phyloP scores from a whole-genome alignment of 1,284 basidiomycete genomes.

The Irpex sp. region DNA sequence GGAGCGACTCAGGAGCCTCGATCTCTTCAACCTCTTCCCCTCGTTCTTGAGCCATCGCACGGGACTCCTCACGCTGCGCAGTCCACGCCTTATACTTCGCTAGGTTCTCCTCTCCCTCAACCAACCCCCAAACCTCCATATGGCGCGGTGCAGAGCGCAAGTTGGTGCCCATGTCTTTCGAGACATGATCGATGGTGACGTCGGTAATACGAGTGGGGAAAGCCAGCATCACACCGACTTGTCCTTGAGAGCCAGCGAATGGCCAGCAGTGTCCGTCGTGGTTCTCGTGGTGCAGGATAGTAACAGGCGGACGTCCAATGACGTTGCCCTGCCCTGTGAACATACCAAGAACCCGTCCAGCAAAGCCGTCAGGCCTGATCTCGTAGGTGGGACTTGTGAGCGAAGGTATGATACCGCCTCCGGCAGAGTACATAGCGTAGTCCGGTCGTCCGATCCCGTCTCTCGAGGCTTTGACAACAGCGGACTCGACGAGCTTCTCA shows the following conservation, averaged over 20 bases:
- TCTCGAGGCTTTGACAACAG: slow-evolving; percentile 62
- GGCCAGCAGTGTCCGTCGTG: slow-evolving; percentile 92
- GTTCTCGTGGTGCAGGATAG: slow-evolving; percentile 78
- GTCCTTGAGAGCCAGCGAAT: slow-evolving; percentile 72
- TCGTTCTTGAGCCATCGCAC: slow-evolving; percentile 32
- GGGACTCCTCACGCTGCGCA: slow-evolving; percentile 31
- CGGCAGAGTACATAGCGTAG: slow-evolving; percentile 81
- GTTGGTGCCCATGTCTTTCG: slow-evolving; percentile 74
- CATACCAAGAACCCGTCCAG: slow-evolving; percentile 41
- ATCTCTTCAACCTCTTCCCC: slow-evolving; percentile 31
- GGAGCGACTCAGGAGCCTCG: slow-evolving; percentile 47
- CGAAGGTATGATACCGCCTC: slow-evolving; percentile 75
- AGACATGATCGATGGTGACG: slow-evolving; percentile 85
- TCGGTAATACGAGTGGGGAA: slow-evolving; percentile 66
- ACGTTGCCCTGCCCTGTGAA: slow-evolving; percentile 54
- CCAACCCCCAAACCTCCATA: slow-evolving; percentile 86
- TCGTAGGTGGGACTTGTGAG: slow-evolving; percentile 78
- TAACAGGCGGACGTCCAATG: slow-evolving; percentile 76
- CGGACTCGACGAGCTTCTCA: slow-evolving; percentile 65
- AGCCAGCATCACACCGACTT: slow-evolving; percentile 77
- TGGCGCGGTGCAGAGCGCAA: slow-evolving; percentile 75
- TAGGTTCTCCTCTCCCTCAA: slow-evolving; percentile 72
- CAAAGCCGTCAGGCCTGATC: slow-evolving; percentile 44
- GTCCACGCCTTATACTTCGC: slow-evolving; percentile 50
- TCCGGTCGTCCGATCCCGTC: slow-evolving; percentile 81